Conservation (phyloP, 2,329 filamentous ascomycete genomes). For the Amylocarpus encephaloides region DNA sequence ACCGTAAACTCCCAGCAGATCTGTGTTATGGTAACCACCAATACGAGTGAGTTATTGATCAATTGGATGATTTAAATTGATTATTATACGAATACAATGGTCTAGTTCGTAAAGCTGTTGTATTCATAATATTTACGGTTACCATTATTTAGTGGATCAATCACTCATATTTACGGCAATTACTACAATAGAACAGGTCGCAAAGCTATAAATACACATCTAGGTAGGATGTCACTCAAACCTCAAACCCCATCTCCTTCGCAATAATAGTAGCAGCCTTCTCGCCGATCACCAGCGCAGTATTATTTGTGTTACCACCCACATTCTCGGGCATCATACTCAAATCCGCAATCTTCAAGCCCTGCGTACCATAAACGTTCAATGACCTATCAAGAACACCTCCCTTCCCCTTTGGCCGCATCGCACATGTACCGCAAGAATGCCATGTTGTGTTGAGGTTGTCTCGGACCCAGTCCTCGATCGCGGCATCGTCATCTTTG, state of each 20-base stretch:
- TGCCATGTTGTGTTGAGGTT: conserved; percentile 38
- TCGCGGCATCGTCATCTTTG: conserved; percentile 31
- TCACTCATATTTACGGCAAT: too few relatives aligned
- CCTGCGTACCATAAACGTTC: conserved; percentile 35
- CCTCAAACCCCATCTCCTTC: conserved; percentile 33
- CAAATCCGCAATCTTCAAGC: conserved; percentile 40
- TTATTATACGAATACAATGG: too few relatives aligned
- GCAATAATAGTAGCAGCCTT: conserved; percentile 37
- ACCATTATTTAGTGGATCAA: too few relatives aligned
- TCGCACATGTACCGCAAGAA: conserved; percentile 36
- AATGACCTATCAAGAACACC: conserved; percentile 36
- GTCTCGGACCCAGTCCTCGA: conserved; percentile 38
- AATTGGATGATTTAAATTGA: too few relatives aligned
- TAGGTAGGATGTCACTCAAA: conserved; percentile 10
- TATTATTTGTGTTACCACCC: conserved; percentile 41
- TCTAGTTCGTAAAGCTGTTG: too few relatives aligned
- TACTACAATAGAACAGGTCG: too few relatives aligned
- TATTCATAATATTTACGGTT: too few relatives aligned
- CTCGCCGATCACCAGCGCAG: conserved; percentile 38
- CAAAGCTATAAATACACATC: too few relatives aligned
- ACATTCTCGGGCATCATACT: conserved; percentile 33
- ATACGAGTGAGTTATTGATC: too few relatives aligned
- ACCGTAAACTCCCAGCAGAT: too few relatives aligned
- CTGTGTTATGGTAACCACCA: too few relatives aligned
- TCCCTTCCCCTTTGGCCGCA: conserved; percentile 32